Conservation (phyloP, 2,329 filamentous ascomycete genomes). For the Diaporthe humulicola region DNA sequence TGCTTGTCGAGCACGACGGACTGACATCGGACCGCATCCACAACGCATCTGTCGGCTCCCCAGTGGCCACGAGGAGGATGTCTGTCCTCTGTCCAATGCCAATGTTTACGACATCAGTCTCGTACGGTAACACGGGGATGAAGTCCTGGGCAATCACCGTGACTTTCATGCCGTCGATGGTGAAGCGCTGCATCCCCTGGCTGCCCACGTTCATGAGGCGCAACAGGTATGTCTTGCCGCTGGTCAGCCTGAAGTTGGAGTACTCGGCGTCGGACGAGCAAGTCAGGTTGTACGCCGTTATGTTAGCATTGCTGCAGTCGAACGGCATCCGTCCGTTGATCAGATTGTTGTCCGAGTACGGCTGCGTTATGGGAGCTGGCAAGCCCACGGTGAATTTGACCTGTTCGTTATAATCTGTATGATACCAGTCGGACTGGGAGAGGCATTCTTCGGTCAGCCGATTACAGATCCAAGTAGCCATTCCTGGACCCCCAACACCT, state of each 20-base stretch:
- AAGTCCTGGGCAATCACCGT: neutral
- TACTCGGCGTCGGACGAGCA: neutral
- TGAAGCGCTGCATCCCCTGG: neutral
- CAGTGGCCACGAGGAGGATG: neutral
- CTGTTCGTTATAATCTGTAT: neutral
- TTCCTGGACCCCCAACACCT: neutral
- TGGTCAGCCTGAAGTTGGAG: neutral
- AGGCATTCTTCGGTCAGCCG: neutral
- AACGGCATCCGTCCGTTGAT: neutral
- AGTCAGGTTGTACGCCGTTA: neutral
- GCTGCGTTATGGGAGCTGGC: neutral
- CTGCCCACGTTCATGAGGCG: constrained; percentile 1
- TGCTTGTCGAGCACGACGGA: neutral
- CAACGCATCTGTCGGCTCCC: neutral
- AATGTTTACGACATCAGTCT: neutral
- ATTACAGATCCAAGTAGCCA: neutral
- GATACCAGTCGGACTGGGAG: neutral
- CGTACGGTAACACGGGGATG: neutral
- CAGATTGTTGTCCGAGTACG: neutral
- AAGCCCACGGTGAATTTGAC: neutral
- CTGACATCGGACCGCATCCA: neutral
- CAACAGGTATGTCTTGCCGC: neutral
- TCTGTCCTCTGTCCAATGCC: neutral
- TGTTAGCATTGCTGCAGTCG: neutral
- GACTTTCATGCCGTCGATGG: neutral